Conservation (phyloP, 495 filamentous ascomycete species). For the Penicillium salamii region DNA sequence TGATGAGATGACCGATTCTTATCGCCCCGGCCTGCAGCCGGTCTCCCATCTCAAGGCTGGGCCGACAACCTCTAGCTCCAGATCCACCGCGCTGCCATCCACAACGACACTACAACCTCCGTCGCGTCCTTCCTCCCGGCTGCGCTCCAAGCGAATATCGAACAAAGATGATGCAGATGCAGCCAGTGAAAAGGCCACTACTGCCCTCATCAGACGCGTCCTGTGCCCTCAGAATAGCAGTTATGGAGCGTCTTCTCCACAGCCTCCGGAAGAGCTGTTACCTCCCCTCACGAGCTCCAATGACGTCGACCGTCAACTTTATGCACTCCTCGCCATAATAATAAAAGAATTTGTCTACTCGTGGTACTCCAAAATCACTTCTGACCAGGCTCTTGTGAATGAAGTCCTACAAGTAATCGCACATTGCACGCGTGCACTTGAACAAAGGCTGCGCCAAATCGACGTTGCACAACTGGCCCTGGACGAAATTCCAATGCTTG, state of each 20-base stretch:
- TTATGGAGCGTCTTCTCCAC: conserved; percentile 42
- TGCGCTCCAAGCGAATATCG: conserved; percentile 24
- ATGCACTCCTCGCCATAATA: conserved; percentile 84
- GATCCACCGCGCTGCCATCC: conserved; percentile 30
- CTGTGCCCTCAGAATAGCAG: conserved; percentile 55
- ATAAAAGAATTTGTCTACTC: conserved; percentile 83
- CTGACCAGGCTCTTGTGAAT: conserved; percentile 79
- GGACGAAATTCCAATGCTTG: conserved; percentile 81
- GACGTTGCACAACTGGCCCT: conserved; percentile 80
- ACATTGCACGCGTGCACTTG: conserved; percentile 81
- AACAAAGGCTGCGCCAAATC: conserved; percentile 76
- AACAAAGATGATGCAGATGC: conserved; percentile 35
- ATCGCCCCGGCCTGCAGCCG: conserved; percentile 42
- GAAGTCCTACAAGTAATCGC: conserved; percentile 88
- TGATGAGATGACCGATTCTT: conserved; percentile 44
- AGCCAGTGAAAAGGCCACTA: conserved; percentile 55
- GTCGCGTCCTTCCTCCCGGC: conserved; percentile 32
- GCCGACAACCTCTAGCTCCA: conserved; percentile 48
- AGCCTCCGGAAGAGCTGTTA: conserved; percentile 71
- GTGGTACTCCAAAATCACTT: conserved; percentile 91
- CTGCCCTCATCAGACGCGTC: conserved; percentile 60
- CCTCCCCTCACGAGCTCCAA: conserved; percentile 92
- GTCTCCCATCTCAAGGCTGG: conserved; percentile 49
- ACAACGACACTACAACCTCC: conserved; percentile 27
- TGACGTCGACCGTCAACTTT: conserved; percentile 87